Base-by-base conservation (phyloP, 345 rosid species). In the Acer negundo region DNA sequence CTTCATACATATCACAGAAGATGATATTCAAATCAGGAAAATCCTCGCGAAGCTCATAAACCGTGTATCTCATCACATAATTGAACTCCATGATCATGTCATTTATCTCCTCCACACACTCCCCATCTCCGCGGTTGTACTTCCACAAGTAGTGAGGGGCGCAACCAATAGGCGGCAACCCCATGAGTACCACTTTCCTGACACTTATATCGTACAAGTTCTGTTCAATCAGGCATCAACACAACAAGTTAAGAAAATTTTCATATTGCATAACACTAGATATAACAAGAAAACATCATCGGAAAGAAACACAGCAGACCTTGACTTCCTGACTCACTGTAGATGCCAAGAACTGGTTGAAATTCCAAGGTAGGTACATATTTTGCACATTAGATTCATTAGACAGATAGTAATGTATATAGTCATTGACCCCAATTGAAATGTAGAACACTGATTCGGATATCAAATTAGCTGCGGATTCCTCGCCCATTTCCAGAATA, bases 361-460 rank as follows among this genome's bases (percentile, higher is more conserved):
- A 95, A 82, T 87, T 81, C 98, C 99, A 93, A 0, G 99, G 99
- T 6, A 89, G 84, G 79, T 91, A 93, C 53, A 88, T 79, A 56
- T 83, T 87, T 88, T 88, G 97, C 61, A 91, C 93, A 80, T 82
- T 82, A 22, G 99, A 92, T 70, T 83, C 85, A 70, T 95, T 92
- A 10, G 84, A 89, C 69, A 95, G 80, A 79, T 93, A 95, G 90
- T 92, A 93, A 80, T 93, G 99, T 76, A 95, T 93, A 78, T 91
- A 93, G 74, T 95, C 99, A 40, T 95, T 95, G 84, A 89, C 85
- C 63, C 99, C 98, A 53, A 93, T 87, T 0, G 98, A 95, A 69
- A 95, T 58, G 79, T 92, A 93, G 53, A 93, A 77, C 67, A 93
- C 91, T 0, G 99, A 93, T 24, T 80, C 86, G 0, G 93, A 91